Evolutionary conservation across 768 basidiomycete genomes (phyloP), one percentile per base, ranked within the genome.

Genomic region (Daedaleopsis sinensis): DNA sequence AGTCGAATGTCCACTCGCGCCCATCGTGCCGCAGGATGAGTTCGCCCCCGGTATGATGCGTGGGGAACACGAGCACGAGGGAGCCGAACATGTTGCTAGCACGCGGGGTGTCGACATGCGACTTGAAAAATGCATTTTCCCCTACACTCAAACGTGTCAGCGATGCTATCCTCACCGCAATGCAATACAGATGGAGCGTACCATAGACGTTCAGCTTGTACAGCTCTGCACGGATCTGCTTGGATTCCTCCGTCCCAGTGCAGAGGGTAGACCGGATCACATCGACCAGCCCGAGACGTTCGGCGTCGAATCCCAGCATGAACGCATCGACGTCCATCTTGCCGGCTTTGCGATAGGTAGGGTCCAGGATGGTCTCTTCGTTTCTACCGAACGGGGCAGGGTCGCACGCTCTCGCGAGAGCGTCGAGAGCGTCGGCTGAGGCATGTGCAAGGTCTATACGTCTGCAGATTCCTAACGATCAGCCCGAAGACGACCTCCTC

Each of bases 121-220:
- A 44, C 63, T 82, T 82, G 74, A 84, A 84, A 66, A 81, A 83
- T 0, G 76, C 76, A 11, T 72, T 81, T 50, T 75, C 65, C 0
- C 73, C 80, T 81, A 51, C 4, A 6, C 15, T 4, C 3, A 5
- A 37, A 18, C n/a, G 21, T 5, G 23, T 46, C 18, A 46, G 27
- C 27, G 27, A 32, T 32, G 27, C 3, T 32, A 32, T 3, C n/a
- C n/a, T 32, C 27, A 32, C 4, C 27, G 3, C 27, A 32, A 32
- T 32, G 3, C 27, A 7, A 32, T 32, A 32, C 27, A 7, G 27
- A 7, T 32, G 27, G 7, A 3, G 27, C 67, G 11, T 57, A 80
- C 82, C 76, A 54, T 83, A 81, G 1, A 82, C 75, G 49, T 82
- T 80, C 54, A 82, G 67, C 62, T 83, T 82, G 67, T 80, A 80